These are phyloP conservation scores for Malania oleifera DNA, from an alignment of 164 flowering plant species.

Conservation along the genomic window DNA sequence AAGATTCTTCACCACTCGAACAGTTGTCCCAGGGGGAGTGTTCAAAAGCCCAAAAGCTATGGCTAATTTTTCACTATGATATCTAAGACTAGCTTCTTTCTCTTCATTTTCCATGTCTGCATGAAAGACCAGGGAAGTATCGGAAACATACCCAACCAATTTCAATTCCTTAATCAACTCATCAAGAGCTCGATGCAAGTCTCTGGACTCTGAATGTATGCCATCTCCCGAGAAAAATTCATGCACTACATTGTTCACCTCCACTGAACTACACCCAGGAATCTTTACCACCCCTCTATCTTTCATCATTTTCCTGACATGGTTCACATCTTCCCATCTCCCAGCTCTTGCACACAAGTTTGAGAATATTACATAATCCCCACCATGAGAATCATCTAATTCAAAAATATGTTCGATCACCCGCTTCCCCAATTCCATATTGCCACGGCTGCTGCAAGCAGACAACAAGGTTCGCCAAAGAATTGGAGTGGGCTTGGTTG, in stretches of 20 bases:
- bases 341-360: constrained; percentile 65
- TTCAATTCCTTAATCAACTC: constrained; percentile 49
- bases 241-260: constrained; percentile 58
- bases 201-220: constrained; percentile 27
- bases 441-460: constrained; percentile 53
- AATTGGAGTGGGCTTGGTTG: constrained; percentile 53
- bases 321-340: constrained; percentile 60
- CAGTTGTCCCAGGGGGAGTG: constrained; percentile 61
- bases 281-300: constrained; percentile 49
- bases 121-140: constrained; percentile 54
- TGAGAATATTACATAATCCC: constrained; percentile 66
- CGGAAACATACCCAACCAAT: constrained; percentile 61
- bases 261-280: constrained; percentile 77
- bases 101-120: constrained; percentile 51
- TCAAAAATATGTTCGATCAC: constrained; percentile 46
- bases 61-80: constrained; percentile 71
- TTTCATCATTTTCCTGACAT: constrained; percentile 51
- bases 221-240: constrained; percentile 75
- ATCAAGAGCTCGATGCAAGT: constrained; percentile 44
- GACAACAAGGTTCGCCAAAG: constrained; percentile 72
- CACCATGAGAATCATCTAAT: constrained; percentile 59
- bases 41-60: constrained; percentile 66
- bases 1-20: constrained; percentile 76
- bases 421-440: constrained; percentile 50
- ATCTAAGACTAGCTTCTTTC: constrained; percentile 56